Conservation (phyloP, 495 filamentous ascomycete species). For the Gamarada debralockiae region DNA sequence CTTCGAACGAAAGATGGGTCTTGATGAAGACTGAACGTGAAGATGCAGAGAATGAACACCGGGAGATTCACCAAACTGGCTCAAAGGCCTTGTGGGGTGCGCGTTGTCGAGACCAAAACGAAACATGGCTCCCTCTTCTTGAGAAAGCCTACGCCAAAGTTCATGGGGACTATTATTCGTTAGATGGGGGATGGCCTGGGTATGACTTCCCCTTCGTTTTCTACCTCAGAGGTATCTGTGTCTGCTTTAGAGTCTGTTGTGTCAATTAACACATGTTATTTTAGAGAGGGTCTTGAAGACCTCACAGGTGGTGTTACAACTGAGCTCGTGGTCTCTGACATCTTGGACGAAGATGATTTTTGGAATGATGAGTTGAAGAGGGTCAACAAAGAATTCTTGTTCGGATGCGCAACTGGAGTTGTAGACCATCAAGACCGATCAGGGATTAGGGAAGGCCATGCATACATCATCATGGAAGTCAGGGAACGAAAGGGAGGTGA, state of each 20-base stretch:
- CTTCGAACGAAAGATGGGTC: constrained; percentile 12
- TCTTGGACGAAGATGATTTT: constrained; percentile 82
- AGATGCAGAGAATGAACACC: constrained; percentile 72
- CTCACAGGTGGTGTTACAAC: constrained; percentile 88
- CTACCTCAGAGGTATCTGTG: too few relatives aligned
- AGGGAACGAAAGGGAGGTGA: constrained; percentile 60
- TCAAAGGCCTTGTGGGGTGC: constrained; percentile 82
- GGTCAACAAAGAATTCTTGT: constrained; percentile 84
- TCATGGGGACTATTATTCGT: constrained; percentile 50
- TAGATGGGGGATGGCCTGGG: constrained; percentile 23
- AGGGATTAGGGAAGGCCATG: constrained; percentile 78
- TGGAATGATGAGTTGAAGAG: constrained; percentile 83
- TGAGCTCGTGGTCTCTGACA: constrained; percentile 73
- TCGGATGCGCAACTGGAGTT: constrained; percentile 72
- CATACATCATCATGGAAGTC: constrained; percentile 84
- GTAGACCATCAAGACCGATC: constrained; percentile 39
- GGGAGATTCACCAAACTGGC: constrained; percentile 64
- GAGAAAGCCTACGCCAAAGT: constrained; percentile 98
- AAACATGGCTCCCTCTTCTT: constrained; percentile 91
- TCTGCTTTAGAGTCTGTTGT: too few relatives aligned
- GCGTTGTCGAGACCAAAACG: constrained; percentile 77
- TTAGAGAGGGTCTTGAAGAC: constrained; percentile 88
- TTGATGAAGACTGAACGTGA: constrained; percentile 53
- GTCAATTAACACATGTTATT: not conserved
- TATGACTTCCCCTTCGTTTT: not conserved